Evolutionary conservation across 192 early-diverging fungal genomes (phyloP), one percentile per base, ranked within the genome.

Genomic region (Coemansia sp.): DNA sequence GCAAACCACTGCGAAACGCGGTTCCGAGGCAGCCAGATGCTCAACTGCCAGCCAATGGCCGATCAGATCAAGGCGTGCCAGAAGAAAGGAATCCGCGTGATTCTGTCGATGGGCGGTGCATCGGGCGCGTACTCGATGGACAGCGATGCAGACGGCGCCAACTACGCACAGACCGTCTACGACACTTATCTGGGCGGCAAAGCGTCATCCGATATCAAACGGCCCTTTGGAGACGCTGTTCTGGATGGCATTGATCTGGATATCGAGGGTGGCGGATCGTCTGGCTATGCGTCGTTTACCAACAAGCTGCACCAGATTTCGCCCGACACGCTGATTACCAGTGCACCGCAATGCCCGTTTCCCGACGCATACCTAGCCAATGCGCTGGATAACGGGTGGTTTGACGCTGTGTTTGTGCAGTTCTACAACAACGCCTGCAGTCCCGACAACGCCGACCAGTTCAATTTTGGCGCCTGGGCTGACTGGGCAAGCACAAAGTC

Each of bases 341-440:
- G 76, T 0, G 89, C 87, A 1, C 89, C 89, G 2, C 87, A 90
- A 55, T 90, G 89, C 63, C 83, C 83, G 6, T 87, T 78, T 70
- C 89, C 86, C 0, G 87, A 89, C 39, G 71, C 83, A 13, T 83
- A 84, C 51, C 75, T 87, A 0, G 82, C 76, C 16, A 78, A 82
- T n/a, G 84, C 88, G 1, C 72, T 90, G 65, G 79, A 85, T 40
- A 73, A 79, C 8, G 82, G 84, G 0, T 87, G 85, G 83, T 86
- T 90, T 63, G 87, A 90, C 69, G 70, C 87, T 62, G 87, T 89
- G 39, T 85, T 82, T 74, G 80, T 89, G 32, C 88, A 90, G 59
- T 89, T 88, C 72, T 90, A 89, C 76, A 89, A 89, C 71, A 89
- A 89, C 71, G 84, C 73, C 37, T 89, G 88, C 63, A 82, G 85